Base-by-base conservation (phyloP, 352 stramenopile species). In the Phytophthora sp. region DNA sequence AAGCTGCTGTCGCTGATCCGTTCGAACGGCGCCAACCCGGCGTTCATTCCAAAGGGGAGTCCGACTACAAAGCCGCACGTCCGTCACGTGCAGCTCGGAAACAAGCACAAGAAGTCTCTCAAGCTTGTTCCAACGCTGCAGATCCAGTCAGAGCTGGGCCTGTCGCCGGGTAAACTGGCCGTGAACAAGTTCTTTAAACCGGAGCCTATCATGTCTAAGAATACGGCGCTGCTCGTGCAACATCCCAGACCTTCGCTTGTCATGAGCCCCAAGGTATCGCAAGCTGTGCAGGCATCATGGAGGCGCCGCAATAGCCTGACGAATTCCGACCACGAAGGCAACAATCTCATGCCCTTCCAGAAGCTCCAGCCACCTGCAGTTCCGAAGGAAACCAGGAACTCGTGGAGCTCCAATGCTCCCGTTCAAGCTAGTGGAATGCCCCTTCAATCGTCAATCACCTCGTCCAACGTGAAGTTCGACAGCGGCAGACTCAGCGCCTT, bases 1-100 rank as follows among this genome's bases (percentile, higher is more conserved):
- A 89, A 79, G 33, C 61, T 83, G 18, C 36, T 88, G 30, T 90
- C 82, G 33, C 62, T 90, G 46, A 71, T 89, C 52, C 76, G 56
- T 13, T 88, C 82, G 1, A 82, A 85, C 47, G 82, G 77, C 15
- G 21, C 57, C 1, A 76, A 86, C 49, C 18, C 74, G 29, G 71
- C 69, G 52, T 50, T 77, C 24, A 63, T 89, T 35, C 60, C 69
- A 2, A 78, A 76, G 29, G 65, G 75, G 50, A 74, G 42, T 13
- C 16, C 69, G 0, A 33, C 12, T 0, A 42, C 52, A 7, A 77
- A 86, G 52, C 63, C 57, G 0, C 78, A 84, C 47, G 46, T 75
- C 3, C 63, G 55, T 11, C 69, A 74, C 21, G 31, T 71, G 7
- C 55, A 75, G 27, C 16, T 75, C 4, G 39, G 39, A 13, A 55